Conservation (phyloP, 1,284 basidiomycete species). For the Ceratobasidium theobromae region DNA sequence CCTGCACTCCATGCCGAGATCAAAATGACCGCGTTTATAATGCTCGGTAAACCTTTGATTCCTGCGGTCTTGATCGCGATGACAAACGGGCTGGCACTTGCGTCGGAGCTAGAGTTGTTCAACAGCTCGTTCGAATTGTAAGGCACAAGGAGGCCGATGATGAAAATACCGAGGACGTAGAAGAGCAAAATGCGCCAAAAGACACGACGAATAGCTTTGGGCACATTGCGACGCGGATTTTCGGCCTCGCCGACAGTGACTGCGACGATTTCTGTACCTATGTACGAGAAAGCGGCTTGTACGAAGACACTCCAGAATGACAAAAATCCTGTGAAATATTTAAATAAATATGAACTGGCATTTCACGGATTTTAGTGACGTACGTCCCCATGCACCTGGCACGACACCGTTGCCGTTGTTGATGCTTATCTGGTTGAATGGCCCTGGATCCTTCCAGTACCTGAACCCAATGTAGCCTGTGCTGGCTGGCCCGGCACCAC, state of each 20-base stretch:
- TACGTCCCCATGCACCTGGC: slow-evolving; percentile 34
- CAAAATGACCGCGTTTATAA: slow-evolving; percentile 61
- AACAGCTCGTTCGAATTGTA: slow-evolving; percentile 39
- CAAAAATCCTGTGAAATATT: slow-evolving; percentile 40
- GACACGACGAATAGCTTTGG: slow-evolving; percentile 66
- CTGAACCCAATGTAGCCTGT: slow-evolving; percentile 55
- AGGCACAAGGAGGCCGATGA: slow-evolving; percentile 49
- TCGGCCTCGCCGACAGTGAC: slow-evolving; percentile 62
- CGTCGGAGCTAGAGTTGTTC: slow-evolving; percentile 34
- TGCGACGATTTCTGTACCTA: slow-evolving; percentile 73
- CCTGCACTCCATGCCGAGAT: slow-evolving; percentile 64
- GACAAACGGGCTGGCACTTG: slow-evolving; percentile 50
- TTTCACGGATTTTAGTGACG: slow-evolving; percentile 34
- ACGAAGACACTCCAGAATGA: slow-evolving; percentile 47
- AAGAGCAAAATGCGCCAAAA: slow-evolving; percentile 67
- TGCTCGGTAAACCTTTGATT: slow-evolving; percentile 57
- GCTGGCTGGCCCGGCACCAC: slow-evolving; percentile 42
- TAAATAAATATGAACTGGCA: not conserved
- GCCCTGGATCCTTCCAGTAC: slow-evolving; percentile 73
- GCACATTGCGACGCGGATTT: slow-evolving; percentile 60
- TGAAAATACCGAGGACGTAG: slow-evolving; percentile 58
- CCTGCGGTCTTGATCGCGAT: slow-evolving; percentile 60
- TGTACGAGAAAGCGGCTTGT: slow-evolving; percentile 62
- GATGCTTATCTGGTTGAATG: slow-evolving; percentile 49
- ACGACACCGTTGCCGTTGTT: slow-evolving; percentile 46